Conservation (phyloP, 345 rosid species). For the Mangifera indica region DNA sequence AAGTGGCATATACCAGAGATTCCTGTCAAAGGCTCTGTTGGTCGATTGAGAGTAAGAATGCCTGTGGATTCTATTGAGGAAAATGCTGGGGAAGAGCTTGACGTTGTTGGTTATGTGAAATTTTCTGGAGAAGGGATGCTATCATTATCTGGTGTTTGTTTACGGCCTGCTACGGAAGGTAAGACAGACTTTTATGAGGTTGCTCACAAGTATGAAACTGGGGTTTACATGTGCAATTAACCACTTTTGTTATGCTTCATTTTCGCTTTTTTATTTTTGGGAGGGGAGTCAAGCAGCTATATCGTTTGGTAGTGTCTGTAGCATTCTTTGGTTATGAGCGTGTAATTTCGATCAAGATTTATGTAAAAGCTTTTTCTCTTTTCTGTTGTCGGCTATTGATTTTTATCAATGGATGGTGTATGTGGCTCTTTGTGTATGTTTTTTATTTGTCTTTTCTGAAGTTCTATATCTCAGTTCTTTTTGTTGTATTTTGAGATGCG, state of each 20-base stretch:
- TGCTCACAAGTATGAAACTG: slow-evolving; percentile 71
- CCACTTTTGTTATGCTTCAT: slow-evolving; percentile 15
- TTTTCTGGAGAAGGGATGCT: slow-evolving; percentile 66
- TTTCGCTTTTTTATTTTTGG: slow-evolving; percentile 4
- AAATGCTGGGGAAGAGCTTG: slow-evolving; percentile 66
- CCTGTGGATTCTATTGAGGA: slow-evolving; percentile 71
- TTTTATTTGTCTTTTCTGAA: background rate
- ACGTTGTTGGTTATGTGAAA: slow-evolving; percentile 66
- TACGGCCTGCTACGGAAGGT: slow-evolving; percentile 72
- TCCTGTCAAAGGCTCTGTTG: slow-evolving; percentile 68
- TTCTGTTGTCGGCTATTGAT: slow-evolving; percentile 12
- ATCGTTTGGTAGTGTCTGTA: slow-evolving; percentile 21
- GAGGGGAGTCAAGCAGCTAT: slow-evolving; percentile 1
- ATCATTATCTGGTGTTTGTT: slow-evolving; percentile 67
- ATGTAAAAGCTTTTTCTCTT: slow-evolving; percentile 17
- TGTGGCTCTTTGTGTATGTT: background rate
- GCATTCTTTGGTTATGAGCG: slow-evolving; percentile 32
- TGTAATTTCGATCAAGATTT: slow-evolving; percentile 26
- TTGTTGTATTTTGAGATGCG: background rate
- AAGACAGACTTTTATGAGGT: slow-evolving; percentile 79
- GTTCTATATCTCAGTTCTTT: background rate
- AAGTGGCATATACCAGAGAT: slow-evolving; percentile 92
- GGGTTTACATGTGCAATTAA: slow-evolving; percentile 79
- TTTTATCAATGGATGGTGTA: slow-evolving; percentile 8
- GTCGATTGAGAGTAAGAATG: slow-evolving; percentile 79